Evolutionary conservation across 306 rosid species (phyloP), one percentile per base, ranked within the genome.

Genomic region (Luffa aegyptiaca): DNA sequence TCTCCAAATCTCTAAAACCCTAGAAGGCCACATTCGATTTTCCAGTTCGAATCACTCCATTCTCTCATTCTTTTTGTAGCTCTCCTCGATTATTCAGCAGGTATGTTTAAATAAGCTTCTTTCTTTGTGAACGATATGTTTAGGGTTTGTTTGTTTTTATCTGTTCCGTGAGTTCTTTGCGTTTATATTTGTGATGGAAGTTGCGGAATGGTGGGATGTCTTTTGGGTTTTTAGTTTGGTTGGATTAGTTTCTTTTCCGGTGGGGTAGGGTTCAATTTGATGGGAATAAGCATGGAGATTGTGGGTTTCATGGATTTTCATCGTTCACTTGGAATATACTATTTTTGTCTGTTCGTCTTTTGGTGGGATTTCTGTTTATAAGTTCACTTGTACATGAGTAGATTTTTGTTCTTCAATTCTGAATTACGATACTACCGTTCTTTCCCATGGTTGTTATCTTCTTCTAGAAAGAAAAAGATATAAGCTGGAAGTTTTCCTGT

Each of bases 1-100:
- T 33, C 17, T 5, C 18, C 79, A 83, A 85, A 80, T 81, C 84
- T 81, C 70, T 77, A 76, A 84, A 86, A 82, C 88, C 93, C 90
- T 84, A 89, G 72, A 77, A 77, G 36, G 4, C 4, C 21, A 39
- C 82, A 31, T 82, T 45, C 74, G 39, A 39, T 18, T 77, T 45
- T 55, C 79, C 74, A 8, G 21, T 48, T 81, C 63, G 59, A 33
- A 51, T 57, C n/a, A 58, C 9, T 62, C 7, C 14, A 7, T 78
- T 26, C 17, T 77, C 46, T 13, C 68, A 69, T 79, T 36, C 66
- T 55, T 16, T 49, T 2, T 51, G 26, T 9, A 33, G 10, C 75
- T 61, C 55, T 62, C 57, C 12, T 80, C 82, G 11, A 10, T 56
- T 80, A 72, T 81, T 84, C 81, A 85, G 86, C 87, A 84, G 86